Percentiles rank a stretch among this genome's conserved stretches.
Conservation (phyloP, 140 eudicot genomes). For the Oenanthe javanica region DNA sequence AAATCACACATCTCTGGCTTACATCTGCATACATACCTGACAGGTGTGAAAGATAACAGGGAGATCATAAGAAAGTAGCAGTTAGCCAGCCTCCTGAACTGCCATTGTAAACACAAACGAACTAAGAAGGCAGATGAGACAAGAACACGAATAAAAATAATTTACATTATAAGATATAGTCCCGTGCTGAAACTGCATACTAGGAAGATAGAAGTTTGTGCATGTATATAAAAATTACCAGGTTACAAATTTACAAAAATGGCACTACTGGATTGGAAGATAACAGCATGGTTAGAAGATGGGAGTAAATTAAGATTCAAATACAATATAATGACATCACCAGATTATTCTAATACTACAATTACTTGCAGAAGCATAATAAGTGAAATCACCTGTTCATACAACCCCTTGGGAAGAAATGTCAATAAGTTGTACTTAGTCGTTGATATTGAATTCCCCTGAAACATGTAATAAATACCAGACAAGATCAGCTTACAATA, state of each 20-base stretch:
- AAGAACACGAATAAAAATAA: background rate
- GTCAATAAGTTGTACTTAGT: slow-evolving; percentile 84
- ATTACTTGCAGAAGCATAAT: background rate
- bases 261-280: too few relatives aligned
- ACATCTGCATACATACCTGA: slow-evolving; percentile 64
- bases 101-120: slow-evolving; percentile 36
- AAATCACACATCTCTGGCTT: background rate
- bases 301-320: background rate
- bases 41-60: slow-evolving; percentile 86
- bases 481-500: slow-evolving; percentile 7
- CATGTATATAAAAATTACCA: background rate
- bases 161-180: background rate
- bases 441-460: slow-evolving; percentile 97
- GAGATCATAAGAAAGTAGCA: slow-evolving; percentile 92
- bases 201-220: background rate
- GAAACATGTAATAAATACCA: slow-evolving; percentile 23
- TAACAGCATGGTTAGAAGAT: background rate
- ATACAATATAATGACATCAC: background rate
- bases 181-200: background rate
- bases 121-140: slow-evolving; percentile 18
- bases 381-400: slow-evolving; percentile 74
- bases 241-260: too few relatives aligned
- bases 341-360: background rate
- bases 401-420: slow-evolving; percentile 86
- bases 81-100: slow-evolving; percentile 99